Base-by-base conservation (phyloP, 140 eudicot species). In the Anethum foeniculum region DNA sequence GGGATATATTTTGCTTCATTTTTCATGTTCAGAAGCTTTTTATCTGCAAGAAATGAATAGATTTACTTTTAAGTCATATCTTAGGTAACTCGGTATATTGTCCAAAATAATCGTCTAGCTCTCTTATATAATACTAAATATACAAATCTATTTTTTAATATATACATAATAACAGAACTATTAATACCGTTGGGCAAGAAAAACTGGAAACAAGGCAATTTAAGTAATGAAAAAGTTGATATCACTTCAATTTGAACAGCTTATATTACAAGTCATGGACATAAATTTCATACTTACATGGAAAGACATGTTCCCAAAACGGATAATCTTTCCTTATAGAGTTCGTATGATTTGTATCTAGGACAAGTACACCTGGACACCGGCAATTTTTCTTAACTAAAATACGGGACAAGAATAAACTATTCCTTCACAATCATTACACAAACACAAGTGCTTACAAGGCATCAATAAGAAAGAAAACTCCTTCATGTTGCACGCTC, bases 401-500 rank as follows among this genome's bases (percentile, higher is more conserved):
- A 97, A 94, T 0, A 92, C 95, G 3, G 99, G 99, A 82, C 97
- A 92, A 34, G 84, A 87, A 80, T 64, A 80, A 43, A 85, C 83
- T 44, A 86, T 80, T 69, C 86, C 87, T 65, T 92, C 97, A 81
- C 99, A 94, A 23, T 86, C 95, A 84, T 77, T 89, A 86, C 99
- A 94, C 81, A 94, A 47, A 85, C 99, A 92, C 83, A 94, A 88
- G 78, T 94, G 97, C 67, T 97, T 83, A 82, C 99, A 94, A 10
- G 99, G 99, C 95, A 94, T 92, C 85, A 92, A 86, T 81, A 94
- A 79, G 39, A 90, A 51, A 6, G 86, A 88, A 44, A 90, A 97
- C 92, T 89, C 95, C 83, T 87, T 90, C 18, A 25, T 71, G 71
- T 83, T 86, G 86, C 97, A 94, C 0, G 88, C 87, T 85, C 82